phyloP scores from a whole-genome alignment of 2,329 filamentous ascomycete genomes.

The Cytospora chrysosperma region DNA sequence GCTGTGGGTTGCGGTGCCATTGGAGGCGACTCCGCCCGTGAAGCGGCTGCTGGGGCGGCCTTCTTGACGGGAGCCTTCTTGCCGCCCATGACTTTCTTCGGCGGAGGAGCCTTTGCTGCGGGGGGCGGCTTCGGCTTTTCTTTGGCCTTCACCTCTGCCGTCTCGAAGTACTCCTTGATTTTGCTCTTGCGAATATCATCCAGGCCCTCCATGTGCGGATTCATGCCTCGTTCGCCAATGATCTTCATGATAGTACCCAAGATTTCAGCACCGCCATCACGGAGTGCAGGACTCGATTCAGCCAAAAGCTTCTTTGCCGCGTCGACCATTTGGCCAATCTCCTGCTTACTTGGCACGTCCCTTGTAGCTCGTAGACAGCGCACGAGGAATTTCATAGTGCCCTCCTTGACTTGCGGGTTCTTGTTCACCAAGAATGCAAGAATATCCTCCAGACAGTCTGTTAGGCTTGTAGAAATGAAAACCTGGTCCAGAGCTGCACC shows the following conservation, averaged over 20 bases:
- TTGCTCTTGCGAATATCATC: conserved; percentile 96
- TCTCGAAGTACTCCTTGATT: conserved; percentile 87
- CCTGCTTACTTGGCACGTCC: conserved; percentile 79
- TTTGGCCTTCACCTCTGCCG: conserved; percentile 81
- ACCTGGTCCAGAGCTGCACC: conserved; percentile 77
- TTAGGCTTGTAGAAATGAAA: conserved; percentile 65
- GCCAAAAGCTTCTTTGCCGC: conserved; percentile 84
- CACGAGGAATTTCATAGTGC: conserved; percentile 90
- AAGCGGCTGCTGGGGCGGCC: conserved; percentile 38
- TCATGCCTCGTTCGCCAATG: conserved; percentile 94
- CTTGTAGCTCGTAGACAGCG: conserved; percentile 80
- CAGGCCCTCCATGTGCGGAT: conserved; percentile 82
- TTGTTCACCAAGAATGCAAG: conserved; percentile 84
- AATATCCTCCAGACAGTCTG: conserved; percentile 90
- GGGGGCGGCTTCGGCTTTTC: conserved; percentile 75
- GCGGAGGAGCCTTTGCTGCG: conserved; percentile 50
- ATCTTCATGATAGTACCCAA: conserved; percentile 98
- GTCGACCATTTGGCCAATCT: conserved; percentile 85
- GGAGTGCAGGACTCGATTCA: conserved; percentile 81
- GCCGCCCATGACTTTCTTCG: conserved; percentile 48
- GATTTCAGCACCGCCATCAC: conserved; percentile 87
- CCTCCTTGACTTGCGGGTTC: conserved; percentile 96
- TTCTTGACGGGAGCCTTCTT: conserved; percentile 55
- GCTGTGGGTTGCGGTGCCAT: conserved; percentile 59
- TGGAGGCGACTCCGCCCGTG: conserved; percentile 47